phyloP scores from a whole-genome alignment of 2,329 filamentous ascomycete genomes.

The Leptographium flavum region DNA sequence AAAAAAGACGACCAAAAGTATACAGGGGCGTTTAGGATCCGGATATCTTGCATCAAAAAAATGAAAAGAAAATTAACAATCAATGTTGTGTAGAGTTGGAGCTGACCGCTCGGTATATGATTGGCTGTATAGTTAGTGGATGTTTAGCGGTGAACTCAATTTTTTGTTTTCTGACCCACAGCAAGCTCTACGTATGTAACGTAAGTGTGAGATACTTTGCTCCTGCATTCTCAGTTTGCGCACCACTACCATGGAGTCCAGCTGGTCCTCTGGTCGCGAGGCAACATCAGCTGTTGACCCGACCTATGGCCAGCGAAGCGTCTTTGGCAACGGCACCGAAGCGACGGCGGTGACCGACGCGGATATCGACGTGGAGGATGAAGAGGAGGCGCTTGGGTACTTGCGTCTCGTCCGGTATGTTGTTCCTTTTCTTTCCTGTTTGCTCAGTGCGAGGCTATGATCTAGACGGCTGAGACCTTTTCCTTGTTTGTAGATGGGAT shows the following conservation, averaged over 20 bases:
- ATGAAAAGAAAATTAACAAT: neutral
- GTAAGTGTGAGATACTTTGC: too few species aligned
- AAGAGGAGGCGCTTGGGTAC: conserved; percentile 55
- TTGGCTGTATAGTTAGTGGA: too few species aligned
- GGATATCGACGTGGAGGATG: conserved; percentile 53
- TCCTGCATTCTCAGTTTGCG: neutral
- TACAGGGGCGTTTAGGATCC: conserved; percentile 56
- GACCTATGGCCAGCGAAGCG: conserved; percentile 57
- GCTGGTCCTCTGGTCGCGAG: neutral
- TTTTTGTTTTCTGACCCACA: too few species aligned
- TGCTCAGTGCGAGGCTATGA: neutral
- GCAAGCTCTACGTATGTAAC: neutral
- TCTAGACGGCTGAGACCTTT: conserved; percentile 13
- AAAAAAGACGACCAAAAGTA: conserved; percentile 5
- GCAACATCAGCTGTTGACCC: conserved; percentile 35
- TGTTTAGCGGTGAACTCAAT: too few species aligned
- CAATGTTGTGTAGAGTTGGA: too few species aligned
- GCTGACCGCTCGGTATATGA: too few species aligned
- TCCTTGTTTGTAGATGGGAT: conserved; percentile 11
- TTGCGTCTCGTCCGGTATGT: conserved; percentile 56
- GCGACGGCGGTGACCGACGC: conserved; percentile 30
- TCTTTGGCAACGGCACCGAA: conserved; percentile 50
- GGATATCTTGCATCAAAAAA: conserved; percentile 62
- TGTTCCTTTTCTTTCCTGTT: conserved; percentile 2
- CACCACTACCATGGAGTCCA: neutral